Base-by-base conservation (phyloP, 139 green algal genomes). In the Pseudopediastrum boryanum region DNA sequence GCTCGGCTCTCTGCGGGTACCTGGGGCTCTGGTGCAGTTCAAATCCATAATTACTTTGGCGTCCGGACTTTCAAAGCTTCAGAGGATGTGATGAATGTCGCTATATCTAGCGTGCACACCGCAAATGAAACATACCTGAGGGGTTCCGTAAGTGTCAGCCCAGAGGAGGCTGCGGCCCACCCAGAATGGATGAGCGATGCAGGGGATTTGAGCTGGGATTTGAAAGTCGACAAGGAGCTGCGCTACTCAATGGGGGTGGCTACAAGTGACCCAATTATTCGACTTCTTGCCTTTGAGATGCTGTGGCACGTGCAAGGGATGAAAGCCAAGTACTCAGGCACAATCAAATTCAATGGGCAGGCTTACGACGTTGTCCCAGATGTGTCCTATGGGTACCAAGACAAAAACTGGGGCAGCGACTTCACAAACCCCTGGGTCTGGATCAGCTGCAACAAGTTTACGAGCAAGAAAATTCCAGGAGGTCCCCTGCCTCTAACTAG, bases 401-500 rank as follows among this genome's bases (percentile, higher is more conserved):
- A 66, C n/a, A 66, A 66, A 31, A 66, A 66, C 58, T 41, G 36
- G 36, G 58, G 58, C 58, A 42, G 3, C 3, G 58, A 66, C 23
- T 66, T 66, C 27, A 66, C n/a, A 29, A 66, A 66, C 27, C 58
- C 58, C 27, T 66, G 58, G 58, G 36, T 42, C 58, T 66, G 58
- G 58, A 66, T 66, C 58, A 66, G 58, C 6, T 66, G 58, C n/a
- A 41, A 66, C 58, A 66, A 39, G 31, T 66, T 66, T 31, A 23
- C 31, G 13, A 66, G 58, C 21, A 2, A 6, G 21, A n/a, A n/a
- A n/a, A n/a, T n/a, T n/a, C n/a, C n/a, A n/a, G n/a, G n/a, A n/a
- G n/a, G n/a, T n/a, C n/a, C n/a, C n/a, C n/a, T n/a, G n/a, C n/a
- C n/a, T n/a, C 4, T 6, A 29, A 66, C 3, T 23, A 66, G 58